Evolutionary conservation across 257 asterid species (phyloP).

Genomic region (Ehretia macrophylla): DNA sequence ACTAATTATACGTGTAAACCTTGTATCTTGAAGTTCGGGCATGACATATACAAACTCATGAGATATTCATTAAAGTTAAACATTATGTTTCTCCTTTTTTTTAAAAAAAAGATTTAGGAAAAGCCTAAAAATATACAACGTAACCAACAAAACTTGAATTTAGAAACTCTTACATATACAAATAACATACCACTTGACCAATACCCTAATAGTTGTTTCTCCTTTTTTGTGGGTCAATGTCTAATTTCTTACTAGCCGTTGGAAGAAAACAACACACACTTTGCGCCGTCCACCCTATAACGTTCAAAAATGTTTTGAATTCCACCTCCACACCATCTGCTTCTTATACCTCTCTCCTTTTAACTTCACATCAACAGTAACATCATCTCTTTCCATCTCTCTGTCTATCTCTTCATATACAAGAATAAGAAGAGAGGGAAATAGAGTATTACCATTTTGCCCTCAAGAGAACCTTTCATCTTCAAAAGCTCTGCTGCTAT

Average conservation of each 20-base stretch:
- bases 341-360: background rate
- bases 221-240: no score
- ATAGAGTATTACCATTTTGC: background rate
- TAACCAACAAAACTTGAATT: no score
- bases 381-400: background rate
- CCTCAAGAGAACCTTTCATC: background rate
- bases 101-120: no score
- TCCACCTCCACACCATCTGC: background rate
- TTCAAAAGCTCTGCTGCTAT: background rate
- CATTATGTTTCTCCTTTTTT: no score
- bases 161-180: no score
- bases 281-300: constrained; percentile 7
- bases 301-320: constrained; percentile 16
- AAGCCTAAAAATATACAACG: no score
- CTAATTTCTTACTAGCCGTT: background rate
- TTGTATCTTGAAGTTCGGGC: no score
- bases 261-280: background rate
- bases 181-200: no score
- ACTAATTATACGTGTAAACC: no score
- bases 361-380: background rate
- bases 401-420: background rate
- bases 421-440: background rate
- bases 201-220: no score
- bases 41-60: no score
- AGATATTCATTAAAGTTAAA: no score